phyloP scores from a whole-genome alignment of 805 yeast genomes.

The Candida ovalis region DNA sequence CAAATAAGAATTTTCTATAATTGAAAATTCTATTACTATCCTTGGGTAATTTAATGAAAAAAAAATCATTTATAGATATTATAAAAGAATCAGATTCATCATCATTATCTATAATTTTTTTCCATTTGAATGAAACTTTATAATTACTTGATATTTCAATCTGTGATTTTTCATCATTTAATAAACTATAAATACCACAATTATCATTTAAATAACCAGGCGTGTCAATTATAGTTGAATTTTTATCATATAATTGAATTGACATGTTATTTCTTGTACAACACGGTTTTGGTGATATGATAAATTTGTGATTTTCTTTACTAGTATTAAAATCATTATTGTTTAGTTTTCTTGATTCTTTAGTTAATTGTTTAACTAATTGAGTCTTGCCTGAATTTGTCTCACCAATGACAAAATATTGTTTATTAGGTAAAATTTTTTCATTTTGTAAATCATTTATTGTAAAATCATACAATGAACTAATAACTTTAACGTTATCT shows the following conservation, averaged over 20 bases:
- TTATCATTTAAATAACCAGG: constrained; percentile 25
- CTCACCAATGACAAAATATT: constrained; percentile 26
- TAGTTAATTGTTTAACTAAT: constrained; percentile 11
- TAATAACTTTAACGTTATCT: not conserved
- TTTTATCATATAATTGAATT: constrained; percentile 11
- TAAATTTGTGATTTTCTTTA: constrained; percentile 6
- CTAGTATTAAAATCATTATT: not conserved
- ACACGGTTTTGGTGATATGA: constrained; percentile 16
- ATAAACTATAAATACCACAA: constrained; percentile 19
- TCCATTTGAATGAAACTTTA: not conserved
- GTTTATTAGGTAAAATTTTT: not conserved
- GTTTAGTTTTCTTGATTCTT: constrained; percentile 2
- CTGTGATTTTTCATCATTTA: not conserved
- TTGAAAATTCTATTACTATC: not conserved
- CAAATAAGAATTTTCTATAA: not conserved
- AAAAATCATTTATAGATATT: constrained; percentile 5
- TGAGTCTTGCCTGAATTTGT: constrained; percentile 28
- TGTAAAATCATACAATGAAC: not conserved
- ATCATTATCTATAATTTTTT: not conserved
- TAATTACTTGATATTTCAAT: not conserved
- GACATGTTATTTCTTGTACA: constrained; percentile 10
- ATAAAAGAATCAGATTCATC: not conserved
- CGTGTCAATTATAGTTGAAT: constrained; percentile 23
- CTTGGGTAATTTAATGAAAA: constrained; percentile 5
- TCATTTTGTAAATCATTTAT: not conserved